phyloP scores from a whole-genome alignment of 2,329 filamentous ascomycete genomes.

The Lachnellula willkommii region DNA sequence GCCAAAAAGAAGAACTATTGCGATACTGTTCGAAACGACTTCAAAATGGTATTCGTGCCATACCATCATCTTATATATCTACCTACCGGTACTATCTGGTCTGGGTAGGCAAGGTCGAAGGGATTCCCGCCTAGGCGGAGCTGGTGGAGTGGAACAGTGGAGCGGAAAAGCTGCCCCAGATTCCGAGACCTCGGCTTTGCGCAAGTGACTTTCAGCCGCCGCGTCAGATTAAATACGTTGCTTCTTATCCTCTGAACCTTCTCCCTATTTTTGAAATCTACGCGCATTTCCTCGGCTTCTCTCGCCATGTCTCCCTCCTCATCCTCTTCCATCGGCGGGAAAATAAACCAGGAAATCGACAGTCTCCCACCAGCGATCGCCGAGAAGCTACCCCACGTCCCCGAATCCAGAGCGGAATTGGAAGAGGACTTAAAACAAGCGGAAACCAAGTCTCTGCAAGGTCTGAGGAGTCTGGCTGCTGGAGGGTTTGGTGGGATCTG shows the following conservation, averaged over 20 bases:
- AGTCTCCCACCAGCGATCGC: slow-evolving; percentile 23
- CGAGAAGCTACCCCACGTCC: slow-evolving; percentile 29
- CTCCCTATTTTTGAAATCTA: background rate
- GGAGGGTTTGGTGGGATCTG: slow-evolving; percentile 92
- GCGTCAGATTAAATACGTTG: background rate
- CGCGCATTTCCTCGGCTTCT: slow-evolving; percentile 1
- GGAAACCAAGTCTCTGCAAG: slow-evolving; percentile 41
- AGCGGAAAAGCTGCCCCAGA: background rate
- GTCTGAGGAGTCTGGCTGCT: slow-evolving; percentile 75
- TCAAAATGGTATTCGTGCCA: background rate
- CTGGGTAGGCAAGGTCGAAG: no score
- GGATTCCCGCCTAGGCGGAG: no score
- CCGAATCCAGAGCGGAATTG: slow-evolving; percentile 30
- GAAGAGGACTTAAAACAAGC: slow-evolving; percentile 28
- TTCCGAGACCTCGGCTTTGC: slow-evolving; percentile 3
- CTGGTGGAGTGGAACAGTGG: no score
- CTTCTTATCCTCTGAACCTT: background rate
- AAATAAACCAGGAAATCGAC: slow-evolving; percentile 28
- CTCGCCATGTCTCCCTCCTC: slow-evolving; percentile 22
- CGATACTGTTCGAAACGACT: slow-evolving; percentile 6
- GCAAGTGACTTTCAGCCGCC: background rate
- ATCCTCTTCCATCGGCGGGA: slow-evolving; percentile 18
- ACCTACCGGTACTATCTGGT: background rate
- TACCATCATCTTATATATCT: background rate
- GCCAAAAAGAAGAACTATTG: background rate